Conservation (phyloP, 108 stramenopile species). For the Stephanodiscus minutulus region DNA sequence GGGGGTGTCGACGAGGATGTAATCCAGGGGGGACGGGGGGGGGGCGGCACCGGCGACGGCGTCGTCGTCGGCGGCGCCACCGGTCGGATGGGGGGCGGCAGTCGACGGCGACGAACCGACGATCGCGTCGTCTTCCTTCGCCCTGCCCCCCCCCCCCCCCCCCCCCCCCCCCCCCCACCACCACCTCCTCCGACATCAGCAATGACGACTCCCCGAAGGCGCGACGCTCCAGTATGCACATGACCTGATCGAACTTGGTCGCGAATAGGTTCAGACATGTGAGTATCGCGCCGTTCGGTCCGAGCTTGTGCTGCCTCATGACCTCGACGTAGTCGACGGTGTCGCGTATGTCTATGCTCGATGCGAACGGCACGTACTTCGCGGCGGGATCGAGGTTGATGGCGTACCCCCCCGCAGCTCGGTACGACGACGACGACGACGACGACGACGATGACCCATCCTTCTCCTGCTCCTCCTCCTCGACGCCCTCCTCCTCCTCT, state of each 20-base stretch:
- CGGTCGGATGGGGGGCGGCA: not conserved
- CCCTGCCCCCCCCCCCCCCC: too few species aligned
- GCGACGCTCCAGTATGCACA: slow-evolving; percentile 89
- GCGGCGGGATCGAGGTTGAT: slow-evolving; percentile 99
- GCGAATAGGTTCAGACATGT: slow-evolving; percentile 98
- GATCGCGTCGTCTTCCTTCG: not conserved
- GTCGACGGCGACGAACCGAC: not conserved
- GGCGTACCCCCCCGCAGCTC: slow-evolving; percentile 66
- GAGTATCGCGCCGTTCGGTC: slow-evolving; percentile 99
- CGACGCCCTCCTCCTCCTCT: slow-evolving; percentile 30
- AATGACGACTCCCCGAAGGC: slow-evolving; percentile 34
- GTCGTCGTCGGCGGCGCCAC: too few species aligned
- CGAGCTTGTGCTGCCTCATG: slow-evolving; percentile 97
- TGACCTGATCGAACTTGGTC: slow-evolving; percentile 98
- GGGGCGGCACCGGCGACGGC: too few species aligned
- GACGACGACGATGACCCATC: not conserved
- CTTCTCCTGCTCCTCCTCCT: not conserved
- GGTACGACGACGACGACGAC: slow-evolving; percentile 7
- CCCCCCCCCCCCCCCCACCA: too few species aligned
- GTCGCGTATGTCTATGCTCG: slow-evolving; percentile 99
- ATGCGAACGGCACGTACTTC: slow-evolving; percentile 85
- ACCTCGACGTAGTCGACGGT: slow-evolving; percentile 98
- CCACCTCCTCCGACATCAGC: too few species aligned
- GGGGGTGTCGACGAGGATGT: slow-evolving; percentile 96
- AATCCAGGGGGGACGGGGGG: slow-evolving; percentile 50